Evolutionary conservation across 768 basidiomycete species (phyloP).

Genomic region (Calocera viscosa): DNA sequence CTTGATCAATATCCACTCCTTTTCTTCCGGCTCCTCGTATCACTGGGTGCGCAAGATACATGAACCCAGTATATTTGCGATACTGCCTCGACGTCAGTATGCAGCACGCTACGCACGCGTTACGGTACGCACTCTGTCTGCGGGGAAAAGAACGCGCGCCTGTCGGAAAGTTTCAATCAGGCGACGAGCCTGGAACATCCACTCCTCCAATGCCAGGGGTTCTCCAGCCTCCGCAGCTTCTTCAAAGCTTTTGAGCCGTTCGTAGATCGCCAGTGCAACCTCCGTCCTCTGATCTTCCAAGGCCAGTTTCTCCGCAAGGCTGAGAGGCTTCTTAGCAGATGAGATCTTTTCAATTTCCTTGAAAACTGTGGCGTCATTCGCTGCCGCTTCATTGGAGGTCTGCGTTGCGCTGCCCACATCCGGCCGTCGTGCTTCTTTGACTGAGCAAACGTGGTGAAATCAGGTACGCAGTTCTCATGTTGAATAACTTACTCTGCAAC

Average conservation of each 20-base stretch:
- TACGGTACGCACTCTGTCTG: conserved; percentile 48
- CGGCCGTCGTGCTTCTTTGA: conserved; percentile 9
- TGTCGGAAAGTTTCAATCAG: conserved; percentile 82
- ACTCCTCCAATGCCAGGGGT: conserved; percentile 48
- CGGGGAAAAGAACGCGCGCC: conserved; percentile 70
- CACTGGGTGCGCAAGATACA: conserved; percentile 15
- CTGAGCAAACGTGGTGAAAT: not conserved
- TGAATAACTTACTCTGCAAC: conserved; percentile 49
- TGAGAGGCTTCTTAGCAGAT: not conserved
- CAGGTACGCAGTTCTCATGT: not conserved
- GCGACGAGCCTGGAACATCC: conserved; percentile 73
- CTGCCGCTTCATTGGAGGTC: not conserved
- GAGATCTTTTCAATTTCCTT: not conserved
- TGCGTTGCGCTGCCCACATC: conserved; percentile 8
- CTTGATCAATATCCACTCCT: conserved; percentile 35
- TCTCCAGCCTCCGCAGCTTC: conserved; percentile 39
- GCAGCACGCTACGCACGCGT: not conserved
- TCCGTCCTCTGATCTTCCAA: not conserved
- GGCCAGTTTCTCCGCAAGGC: not conserved
- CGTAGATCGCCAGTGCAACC: not conserved
- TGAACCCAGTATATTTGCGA: not conserved
- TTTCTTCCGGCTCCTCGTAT: conserved; percentile 9
- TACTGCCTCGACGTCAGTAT: not conserved
- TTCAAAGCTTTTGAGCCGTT: conserved; percentile 31
- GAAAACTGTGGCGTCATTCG: not conserved